Percentiles rank a stretch among this genome's conserved stretches.
phyloP scores from a whole-genome alignment of 768 basidiomycete species.

The Psilocybe subaeruginosa region DNA sequence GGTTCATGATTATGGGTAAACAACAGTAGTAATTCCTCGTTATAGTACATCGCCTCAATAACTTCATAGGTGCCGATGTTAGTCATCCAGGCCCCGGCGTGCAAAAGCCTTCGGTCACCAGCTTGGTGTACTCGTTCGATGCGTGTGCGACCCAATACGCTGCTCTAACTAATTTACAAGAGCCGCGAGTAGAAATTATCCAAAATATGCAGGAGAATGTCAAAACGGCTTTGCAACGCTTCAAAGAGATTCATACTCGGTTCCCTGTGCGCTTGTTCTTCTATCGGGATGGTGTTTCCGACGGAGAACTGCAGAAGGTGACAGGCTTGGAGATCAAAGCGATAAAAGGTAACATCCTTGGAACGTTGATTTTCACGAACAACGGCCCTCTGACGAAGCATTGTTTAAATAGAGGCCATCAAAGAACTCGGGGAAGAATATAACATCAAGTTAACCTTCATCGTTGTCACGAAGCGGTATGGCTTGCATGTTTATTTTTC shows the following conservation, averaged over 20 bases:
- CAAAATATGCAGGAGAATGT: constrained; percentile 32
- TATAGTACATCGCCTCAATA: neutral
- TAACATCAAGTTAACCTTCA: constrained; percentile 42
- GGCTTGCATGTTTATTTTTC: constrained; percentile 34
- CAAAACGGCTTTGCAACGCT: constrained; percentile 20
- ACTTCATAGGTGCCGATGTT: constrained; percentile 54
- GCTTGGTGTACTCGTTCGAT: constrained; percentile 62
- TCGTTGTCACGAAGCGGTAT: constrained; percentile 68
- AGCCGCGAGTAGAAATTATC: constrained; percentile 51
- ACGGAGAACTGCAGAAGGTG: constrained; percentile 42
- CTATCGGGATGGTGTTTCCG: constrained; percentile 52
- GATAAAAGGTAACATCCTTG: constrained; percentile 39
- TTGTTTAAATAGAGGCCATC: constrained; percentile 15
- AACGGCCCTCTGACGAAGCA: neutral
- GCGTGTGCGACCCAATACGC: constrained; percentile 45
- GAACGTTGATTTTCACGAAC: neutral
- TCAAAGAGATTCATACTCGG: constrained; percentile 8
- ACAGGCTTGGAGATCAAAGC: constrained; percentile 45
- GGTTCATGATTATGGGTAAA: constrained; percentile 45
- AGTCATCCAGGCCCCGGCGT: constrained; percentile 65
- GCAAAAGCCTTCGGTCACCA: constrained; percentile 55
- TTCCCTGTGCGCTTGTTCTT: constrained; percentile 39
- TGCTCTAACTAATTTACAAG: constrained; percentile 43
- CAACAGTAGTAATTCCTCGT: neutral
- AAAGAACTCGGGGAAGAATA: constrained; percentile 12